These are phyloP conservation scores for Penicillium oxalicum DNA, from an alignment of 2,329 filamentous ascomycete genomes.

Conservation along the genomic window DNA sequence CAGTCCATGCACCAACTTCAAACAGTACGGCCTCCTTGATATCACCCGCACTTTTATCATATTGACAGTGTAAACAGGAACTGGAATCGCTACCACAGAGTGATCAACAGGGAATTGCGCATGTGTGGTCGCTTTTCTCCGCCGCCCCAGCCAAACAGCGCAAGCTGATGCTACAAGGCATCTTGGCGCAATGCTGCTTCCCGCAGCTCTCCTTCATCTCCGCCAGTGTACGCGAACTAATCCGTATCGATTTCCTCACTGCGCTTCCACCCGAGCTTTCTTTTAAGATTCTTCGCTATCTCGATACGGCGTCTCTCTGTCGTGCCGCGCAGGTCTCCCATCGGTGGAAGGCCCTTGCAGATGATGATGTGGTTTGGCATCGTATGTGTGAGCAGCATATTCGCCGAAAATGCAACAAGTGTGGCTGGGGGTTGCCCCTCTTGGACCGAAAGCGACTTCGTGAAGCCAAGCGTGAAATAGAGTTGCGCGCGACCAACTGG, in stretches of 20 bases:
- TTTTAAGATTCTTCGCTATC: conserved; percentile 85
- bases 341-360: conserved; percentile 82
- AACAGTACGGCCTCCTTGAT: conserved; percentile 51
- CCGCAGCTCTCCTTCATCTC: conserved; percentile 92
- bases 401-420: conserved; percentile 87
- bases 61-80: conserved; percentile 49
- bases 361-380: conserved; percentile 97
- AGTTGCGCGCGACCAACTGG: conserved; percentile 59
- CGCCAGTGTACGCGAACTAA: conserved; percentile 82
- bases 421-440: conserved; percentile 87
- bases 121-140: conserved; percentile 97
- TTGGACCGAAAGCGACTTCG: conserved; percentile 82
- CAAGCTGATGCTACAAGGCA: conserved; percentile 92
- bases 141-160: conserved; percentile 90
- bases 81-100: conserved; percentile 72
- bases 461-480: conserved; percentile 80
- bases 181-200: conserved; percentile 95
- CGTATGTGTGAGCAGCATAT: conserved; percentile 98
- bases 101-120: conserved; percentile 92
- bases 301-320: conserved; percentile 90
- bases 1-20: conserved; percentile 94
- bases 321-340: conserved; percentile 92
- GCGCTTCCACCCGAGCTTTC: conserved; percentile 85
- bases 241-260: conserved; percentile 93
- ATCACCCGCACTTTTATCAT: not conserved